Base-by-base conservation (phyloP, 176 grass and related monocot species). In the Pontederia crassipes region DNA sequence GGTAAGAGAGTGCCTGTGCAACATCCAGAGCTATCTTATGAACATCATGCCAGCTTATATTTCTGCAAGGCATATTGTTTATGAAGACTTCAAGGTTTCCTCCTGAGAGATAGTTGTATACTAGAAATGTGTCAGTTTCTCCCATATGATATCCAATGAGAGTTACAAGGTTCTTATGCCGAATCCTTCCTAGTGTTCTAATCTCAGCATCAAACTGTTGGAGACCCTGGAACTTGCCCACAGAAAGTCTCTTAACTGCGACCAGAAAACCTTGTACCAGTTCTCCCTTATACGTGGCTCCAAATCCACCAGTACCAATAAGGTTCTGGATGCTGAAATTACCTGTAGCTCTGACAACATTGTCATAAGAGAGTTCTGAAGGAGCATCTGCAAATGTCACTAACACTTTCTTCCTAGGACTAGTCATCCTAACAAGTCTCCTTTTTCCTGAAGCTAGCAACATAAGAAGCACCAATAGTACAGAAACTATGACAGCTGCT, bases 191-290 rank as follows among this genome's bases (percentile, higher is more conserved):
- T 17, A 88, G 80, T 26, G 80, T 88, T 77, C 61, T 49, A 15
- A 88, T 88, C 67, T 83, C 85, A 8, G 75, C 80, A 80, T 83
- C 85, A 74, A 88, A 88, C 65, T 88, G 85, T 61, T 77, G 64
- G 28, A 88, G 80, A 53, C 85, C 80, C 73, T 88, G 85, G 73
- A 88, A 88, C 47, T 69, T 81, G 53, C 77, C 80, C 55, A 88
- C 83, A 60, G 80, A 81, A 28, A 88, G 76, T 64, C 80, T 82
- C 80, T 88, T 88, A 18, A 88, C 73, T 35, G 85, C 80, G 12
- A 88, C 72, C 46, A 80, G 74, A 66, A 69, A 88, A 70, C 80
- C 77, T 50, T 72, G 85, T 61, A 49, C 76, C 27, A 83, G 54
- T 52, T 88, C 80, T 73, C 80, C 76, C 69, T 88, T 88, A 68